phyloP scores from a whole-genome alignment of 2,329 filamentous ascomycete species.

The Huntiella savannae region DNA sequence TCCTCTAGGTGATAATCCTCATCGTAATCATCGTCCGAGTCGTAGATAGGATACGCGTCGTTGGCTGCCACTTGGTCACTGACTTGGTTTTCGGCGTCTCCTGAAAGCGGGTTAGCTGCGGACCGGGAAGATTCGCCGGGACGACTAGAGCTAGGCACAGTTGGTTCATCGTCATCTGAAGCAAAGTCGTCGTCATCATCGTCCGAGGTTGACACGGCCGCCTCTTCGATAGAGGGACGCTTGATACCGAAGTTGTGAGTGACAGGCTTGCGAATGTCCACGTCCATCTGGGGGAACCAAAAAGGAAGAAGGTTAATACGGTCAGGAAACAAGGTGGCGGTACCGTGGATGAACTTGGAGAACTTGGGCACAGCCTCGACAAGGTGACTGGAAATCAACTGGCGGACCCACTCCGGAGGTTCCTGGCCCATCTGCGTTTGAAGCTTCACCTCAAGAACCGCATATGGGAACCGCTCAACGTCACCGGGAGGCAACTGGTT shows the following conservation, averaged over 20 bases:
- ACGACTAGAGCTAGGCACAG: neutral
- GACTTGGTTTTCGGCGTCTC: constrained; percentile 71
- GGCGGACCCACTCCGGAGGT: constrained; percentile 88
- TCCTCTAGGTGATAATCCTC: constrained; percentile 59
- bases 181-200: constrained; percentile 54
- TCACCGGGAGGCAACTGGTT: constrained; percentile 70
- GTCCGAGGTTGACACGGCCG: constrained; percentile 52
- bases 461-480: constrained; percentile 83
- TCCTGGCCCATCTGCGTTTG: constrained; percentile 93
- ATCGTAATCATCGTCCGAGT: constrained; percentile 63
- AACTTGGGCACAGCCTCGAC: constrained; percentile 99
- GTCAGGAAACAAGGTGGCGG: constrained; percentile 66
- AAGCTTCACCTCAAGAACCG: constrained; percentile 89
- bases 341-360: constrained; percentile 96
- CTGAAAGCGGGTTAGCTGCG: constrained; percentile 19
- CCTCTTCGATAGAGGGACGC: constrained; percentile 38
- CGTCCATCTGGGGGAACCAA: constrained; percentile 97
- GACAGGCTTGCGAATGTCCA: constrained; percentile 86
- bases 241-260: constrained; percentile 83
- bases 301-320: constrained; percentile 82
- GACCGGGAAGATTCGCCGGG: constrained; percentile 5
- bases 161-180: constrained; percentile 35
- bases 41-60: constrained; percentile 54
- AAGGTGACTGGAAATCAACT: constrained; percentile 79
- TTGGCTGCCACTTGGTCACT: constrained; percentile 37